phyloP scores from a whole-genome alignment of 2,329 filamentous ascomycete genomes.

The Nigrospora oryzae region DNA sequence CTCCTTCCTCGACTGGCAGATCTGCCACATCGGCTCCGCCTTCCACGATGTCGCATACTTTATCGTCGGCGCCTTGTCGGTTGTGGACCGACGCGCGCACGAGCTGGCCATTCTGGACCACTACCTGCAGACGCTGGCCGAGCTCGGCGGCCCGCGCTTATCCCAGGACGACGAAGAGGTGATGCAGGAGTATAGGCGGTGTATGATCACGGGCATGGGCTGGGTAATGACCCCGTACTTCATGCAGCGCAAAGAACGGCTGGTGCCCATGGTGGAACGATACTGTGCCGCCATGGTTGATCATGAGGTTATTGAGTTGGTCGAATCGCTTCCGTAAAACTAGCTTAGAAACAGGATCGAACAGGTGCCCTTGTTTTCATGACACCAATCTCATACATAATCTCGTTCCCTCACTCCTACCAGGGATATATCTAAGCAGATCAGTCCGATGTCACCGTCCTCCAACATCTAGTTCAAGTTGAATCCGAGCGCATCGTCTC shows the following conservation, averaged over 20 bases:
- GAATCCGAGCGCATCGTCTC: too few species aligned
- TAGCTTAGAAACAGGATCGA: too few species aligned
- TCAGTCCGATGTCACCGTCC: too few species aligned
- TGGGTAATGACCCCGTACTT: slow-evolving; percentile 18
- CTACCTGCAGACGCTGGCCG: slow-evolving; percentile 23
- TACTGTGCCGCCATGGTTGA: slow-evolving; percentile 25
- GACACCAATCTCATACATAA: too few species aligned
- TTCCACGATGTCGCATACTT: slow-evolving; percentile 34
- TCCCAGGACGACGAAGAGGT: slow-evolving; percentile 19
- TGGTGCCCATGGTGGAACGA: slow-evolving; percentile 22
- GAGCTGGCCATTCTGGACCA: slow-evolving; percentile 28
- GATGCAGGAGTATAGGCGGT: slow-evolving; percentile 20
- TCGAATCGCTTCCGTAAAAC: too few species aligned
- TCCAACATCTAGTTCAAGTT: too few species aligned
- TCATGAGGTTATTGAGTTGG: slow-evolving; percentile 24
- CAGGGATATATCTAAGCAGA: too few species aligned
- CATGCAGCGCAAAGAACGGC: slow-evolving; percentile 26
- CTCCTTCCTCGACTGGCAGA: slow-evolving; percentile 33
- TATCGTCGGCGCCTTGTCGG: slow-evolving; percentile 25
- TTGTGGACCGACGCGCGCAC: slow-evolving; percentile 29
- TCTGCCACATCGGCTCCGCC: slow-evolving; percentile 29
- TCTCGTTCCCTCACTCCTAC: too few species aligned
- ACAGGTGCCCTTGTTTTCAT: too few species aligned
- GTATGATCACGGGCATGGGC: slow-evolving; percentile 22
- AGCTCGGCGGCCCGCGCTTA: slow-evolving; percentile 22